A percentile compares a stretch with the other conserved stretches of the same genome.
Evolutionary conservation across 352 stramenopile species (phyloP).

Genomic region (Phytopythium montanum): DNA sequence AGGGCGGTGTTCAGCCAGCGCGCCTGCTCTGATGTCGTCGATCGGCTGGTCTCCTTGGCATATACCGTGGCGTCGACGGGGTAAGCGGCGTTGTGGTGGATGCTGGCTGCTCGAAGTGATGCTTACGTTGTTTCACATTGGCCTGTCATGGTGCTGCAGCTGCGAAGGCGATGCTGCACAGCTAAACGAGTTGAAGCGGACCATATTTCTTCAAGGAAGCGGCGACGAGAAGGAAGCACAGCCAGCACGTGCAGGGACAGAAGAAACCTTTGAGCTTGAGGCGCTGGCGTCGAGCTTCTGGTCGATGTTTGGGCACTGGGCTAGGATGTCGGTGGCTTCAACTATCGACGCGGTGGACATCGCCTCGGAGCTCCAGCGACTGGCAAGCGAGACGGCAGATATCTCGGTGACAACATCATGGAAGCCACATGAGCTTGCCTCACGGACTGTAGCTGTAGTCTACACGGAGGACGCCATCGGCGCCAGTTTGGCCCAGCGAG

Average conservation of each 20-base stretch:
- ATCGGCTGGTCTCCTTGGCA: slow-evolving; percentile 28
- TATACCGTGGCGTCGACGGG: slow-evolving; percentile 16
- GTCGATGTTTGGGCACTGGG: slow-evolving; percentile 22
- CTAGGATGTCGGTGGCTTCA: slow-evolving; percentile 17
- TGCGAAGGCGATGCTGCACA: neutral
- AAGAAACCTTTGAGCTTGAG: neutral
- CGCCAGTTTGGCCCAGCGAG: slow-evolving; percentile 13
- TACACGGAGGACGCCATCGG: slow-evolving; percentile 27
- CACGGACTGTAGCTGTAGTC: slow-evolving; percentile 21
- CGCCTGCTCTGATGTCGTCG: slow-evolving; percentile 26
- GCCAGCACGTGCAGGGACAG: neutral
- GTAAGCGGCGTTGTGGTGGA: slow-evolving; percentile 11
- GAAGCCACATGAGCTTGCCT: neutral
- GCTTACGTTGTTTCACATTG: neutral
- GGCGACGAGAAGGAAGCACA: neutral
- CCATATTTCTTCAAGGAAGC: neutral
- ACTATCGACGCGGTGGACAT: slow-evolving; percentile 11
- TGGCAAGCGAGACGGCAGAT: slow-evolving; percentile 4
- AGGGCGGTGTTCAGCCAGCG: slow-evolving; percentile 19
- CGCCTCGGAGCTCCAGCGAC: slow-evolving; percentile 13
- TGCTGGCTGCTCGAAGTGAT: neutral
- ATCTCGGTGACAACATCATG: slow-evolving; percentile 13
- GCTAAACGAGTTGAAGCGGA: neutral
- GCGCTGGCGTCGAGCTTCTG: slow-evolving; percentile 20
- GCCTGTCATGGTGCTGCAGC: neutral